Evolutionary conservation across 176 grass and related monocot species (phyloP), one percentile per base, ranked within the genome.

Genomic region (Phoenix dactylifera): DNA sequence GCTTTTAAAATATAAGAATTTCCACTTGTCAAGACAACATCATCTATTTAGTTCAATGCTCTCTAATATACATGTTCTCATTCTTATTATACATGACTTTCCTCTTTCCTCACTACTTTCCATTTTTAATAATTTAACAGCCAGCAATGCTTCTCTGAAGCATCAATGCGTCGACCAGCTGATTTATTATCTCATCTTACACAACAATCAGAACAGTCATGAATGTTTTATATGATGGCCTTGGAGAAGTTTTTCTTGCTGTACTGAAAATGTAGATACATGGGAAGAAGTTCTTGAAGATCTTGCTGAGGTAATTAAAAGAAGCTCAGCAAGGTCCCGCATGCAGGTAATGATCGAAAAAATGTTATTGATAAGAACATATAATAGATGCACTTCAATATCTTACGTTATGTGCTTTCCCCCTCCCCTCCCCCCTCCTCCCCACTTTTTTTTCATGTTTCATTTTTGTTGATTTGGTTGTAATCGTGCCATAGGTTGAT

Each of bases 111-210:
- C 58, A 74, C 58, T 74, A 4, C 44, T 71, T 51, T 35, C 7
- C 44, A 15, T 15, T 57, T 61, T 63, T 59, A 28, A 24, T 55
- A 6, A 18, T 71, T 79, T 66, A 25, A 57, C 74, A 96, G 86
- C 65, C 83, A 91, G 72, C 93, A 98, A 50, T 98, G 93, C 64
- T 98, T 98, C 84, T 88, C 84, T 6, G 81, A 92, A 24, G 74
- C 76, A 66, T 86, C 93, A 28, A 80, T 77, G 49, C 81, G 79
- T 6, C 53, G 93, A 0, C 87, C 87, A 14, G 84, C 87, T 64
- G 87, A 98, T 80, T 39, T 92, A 24, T 64, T 92, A 24, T 98
- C 93, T n/a, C n/a, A 57, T 91, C 87, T 28, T 98, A 83, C 17
- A 61, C 87, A 55, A 91, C 93, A 74, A 92, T 98, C 76, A 91